A percentile compares a stretch with the other conserved stretches of the same genome.
Conservation (phyloP, 495 filamentous ascomycete species). For the Aspergillus nidulans region DNA sequence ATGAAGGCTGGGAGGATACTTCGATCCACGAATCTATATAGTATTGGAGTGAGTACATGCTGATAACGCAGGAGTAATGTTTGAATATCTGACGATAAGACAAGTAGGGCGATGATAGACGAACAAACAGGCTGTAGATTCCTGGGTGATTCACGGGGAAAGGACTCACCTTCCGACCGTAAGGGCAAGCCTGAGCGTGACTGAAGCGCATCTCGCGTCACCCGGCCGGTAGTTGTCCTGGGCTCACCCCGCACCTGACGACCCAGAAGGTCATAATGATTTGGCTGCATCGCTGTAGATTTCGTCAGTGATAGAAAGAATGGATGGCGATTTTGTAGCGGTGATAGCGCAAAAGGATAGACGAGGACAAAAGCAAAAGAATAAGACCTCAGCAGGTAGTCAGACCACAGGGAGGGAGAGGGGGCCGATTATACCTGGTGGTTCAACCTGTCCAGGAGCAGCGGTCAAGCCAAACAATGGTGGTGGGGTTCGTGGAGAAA, state of each 20-base stretch:
- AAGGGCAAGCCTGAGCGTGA: constrained; percentile 32
- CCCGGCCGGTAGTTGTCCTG: constrained; percentile 31
- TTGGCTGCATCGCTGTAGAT: constrained; percentile 36
- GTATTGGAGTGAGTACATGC: constrained; percentile 51
- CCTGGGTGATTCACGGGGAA: constrained; percentile 14
- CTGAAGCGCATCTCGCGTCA: constrained; percentile 40
- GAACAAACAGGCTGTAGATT: constrained; percentile 17
- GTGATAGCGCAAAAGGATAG: constrained; percentile 20
- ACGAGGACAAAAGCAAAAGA: neutral
- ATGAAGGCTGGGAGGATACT: constrained; percentile 86
- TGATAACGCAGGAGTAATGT: constrained; percentile 25
- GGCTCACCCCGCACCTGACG: constrained; percentile 42
- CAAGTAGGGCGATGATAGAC: constrained; percentile 15
- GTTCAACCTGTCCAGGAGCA: constrained; percentile 2
- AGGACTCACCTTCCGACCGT: constrained; percentile 44
- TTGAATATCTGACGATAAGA: neutral
- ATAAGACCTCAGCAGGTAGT: neutral
- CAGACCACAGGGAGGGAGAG: constrained; percentile 4
- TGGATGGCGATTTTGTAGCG: neutral
- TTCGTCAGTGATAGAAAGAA: constrained; percentile 8
- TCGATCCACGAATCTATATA: constrained; percentile 94
- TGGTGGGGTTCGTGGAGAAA: constrained; percentile 15
- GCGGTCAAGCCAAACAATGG: constrained; percentile 11
- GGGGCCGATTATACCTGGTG: constrained; percentile 3
- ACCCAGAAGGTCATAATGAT: constrained; percentile 43